Evolutionary conservation across 305 asterid genomes (phyloP).

Genomic region (Fraxinus velutina): DNA sequence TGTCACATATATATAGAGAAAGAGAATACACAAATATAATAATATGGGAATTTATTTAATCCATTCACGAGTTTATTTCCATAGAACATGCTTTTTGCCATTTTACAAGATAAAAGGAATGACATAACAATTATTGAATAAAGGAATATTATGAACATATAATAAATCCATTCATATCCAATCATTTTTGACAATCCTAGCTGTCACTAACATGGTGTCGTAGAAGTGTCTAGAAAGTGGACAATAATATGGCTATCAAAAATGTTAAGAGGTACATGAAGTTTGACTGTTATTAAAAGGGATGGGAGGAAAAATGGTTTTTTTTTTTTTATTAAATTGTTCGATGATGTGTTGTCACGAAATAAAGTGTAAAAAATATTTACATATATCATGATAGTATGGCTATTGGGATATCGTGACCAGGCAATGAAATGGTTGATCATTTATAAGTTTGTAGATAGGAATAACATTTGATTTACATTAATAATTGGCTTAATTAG

Average conservation of each 20-base stretch:
- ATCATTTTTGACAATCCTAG: not conserved
- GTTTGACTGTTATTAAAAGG: no score
- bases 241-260: not conserved
- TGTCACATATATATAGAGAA: conserved; percentile 36
- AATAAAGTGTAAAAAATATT: no score
- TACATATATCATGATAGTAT: no score
- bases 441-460: not conserved
- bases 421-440: not conserved
- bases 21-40: not conserved
- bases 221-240: not conserved
- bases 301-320: no score
- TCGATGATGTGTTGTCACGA: no score
- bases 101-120: conserved; percentile 25
- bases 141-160: not conserved
- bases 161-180: not conserved
- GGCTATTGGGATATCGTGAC: not conserved
- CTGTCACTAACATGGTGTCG: not conserved
- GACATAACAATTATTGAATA: not conserved
- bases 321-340: no score
- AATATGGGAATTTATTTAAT: not conserved
- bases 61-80: not conserved
- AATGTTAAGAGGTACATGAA: no score
- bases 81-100: conserved; percentile 29
- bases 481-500: not conserved
- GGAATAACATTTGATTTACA: not conserved